Evolutionary conservation across 1,139 yeast genomes (phyloP).

Genomic region (Sugiyamaella sp.): DNA sequence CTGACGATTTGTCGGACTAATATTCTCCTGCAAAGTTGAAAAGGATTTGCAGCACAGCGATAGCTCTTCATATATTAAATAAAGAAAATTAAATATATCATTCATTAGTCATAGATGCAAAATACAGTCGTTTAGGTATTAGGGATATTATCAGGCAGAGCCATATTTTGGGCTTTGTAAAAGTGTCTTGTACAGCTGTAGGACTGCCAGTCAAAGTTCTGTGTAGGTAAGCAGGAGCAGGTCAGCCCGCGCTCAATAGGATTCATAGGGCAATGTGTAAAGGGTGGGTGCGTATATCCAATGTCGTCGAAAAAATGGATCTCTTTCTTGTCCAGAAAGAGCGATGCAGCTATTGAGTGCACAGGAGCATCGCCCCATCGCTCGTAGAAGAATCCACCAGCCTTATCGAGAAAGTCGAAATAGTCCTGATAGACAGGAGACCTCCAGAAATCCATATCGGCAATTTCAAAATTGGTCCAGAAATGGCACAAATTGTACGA

Average conservation of each 20-base stretch:
- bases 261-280: conserved; percentile 43
- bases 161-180: conserved; percentile 60
- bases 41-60: too few relatives aligned
- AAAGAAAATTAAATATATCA: neutral
- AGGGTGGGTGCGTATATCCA: conserved; percentile 78
- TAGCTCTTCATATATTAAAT: neutral
- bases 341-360: conserved; percentile 83
- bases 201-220: conserved; percentile 83
- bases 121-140: neutral
- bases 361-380: conserved; percentile 96
- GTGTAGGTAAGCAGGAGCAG: conserved; percentile 55
- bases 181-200: conserved; percentile 81
- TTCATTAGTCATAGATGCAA: conserved; percentile 6
- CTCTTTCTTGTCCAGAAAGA: conserved; percentile 66
- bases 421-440: conserved; percentile 66
- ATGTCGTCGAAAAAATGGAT: conserved; percentile 81
- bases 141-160: conserved; percentile 59
- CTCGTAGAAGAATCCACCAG: conserved; percentile 89
- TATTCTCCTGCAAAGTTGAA: too few relatives aligned
- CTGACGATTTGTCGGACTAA: too few relatives aligned
- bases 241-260: conserved; percentile 49
- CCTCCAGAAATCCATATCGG: conserved; percentile 74
- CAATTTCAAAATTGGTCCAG: conserved; percentile 89
- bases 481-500: conserved; percentile 80
- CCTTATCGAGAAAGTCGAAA: conserved; percentile 70